Conservation (phyloP, 441 rosid species). For the Hura crepitans region DNA sequence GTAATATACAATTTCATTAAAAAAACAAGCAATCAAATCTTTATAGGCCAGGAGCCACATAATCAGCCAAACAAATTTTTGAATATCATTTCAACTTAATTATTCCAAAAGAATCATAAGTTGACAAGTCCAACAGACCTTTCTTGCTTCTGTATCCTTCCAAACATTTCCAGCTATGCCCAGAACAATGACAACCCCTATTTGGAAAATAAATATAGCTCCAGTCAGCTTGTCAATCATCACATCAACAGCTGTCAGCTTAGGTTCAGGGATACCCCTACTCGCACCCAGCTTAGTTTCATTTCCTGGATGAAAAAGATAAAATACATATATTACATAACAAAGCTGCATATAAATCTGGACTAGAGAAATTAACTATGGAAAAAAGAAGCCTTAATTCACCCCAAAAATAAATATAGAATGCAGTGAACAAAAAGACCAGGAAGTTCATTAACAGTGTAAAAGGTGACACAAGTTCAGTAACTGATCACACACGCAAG, state of each 20-base stretch:
- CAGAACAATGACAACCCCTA: conserved; percentile 89
- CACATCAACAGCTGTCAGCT: conserved; percentile 98
- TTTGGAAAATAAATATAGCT: conserved; percentile 96
- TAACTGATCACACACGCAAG: neutral
- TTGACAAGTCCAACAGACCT: conserved; percentile 46
- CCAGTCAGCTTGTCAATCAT: conserved; percentile 99
- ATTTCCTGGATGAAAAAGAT: conserved; percentile 50
- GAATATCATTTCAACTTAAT: conserved; percentile 4
- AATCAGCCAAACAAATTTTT: conserved; percentile 12
- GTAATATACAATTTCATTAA: neutral
- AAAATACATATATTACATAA: conserved; percentile 6
- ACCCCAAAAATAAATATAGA: neutral
- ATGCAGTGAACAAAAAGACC: conserved; percentile 3
- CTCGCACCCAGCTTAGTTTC: conserved; percentile 99
- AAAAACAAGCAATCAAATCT: neutral
- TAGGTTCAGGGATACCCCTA: conserved; percentile 94
- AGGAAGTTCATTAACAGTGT: neutral
- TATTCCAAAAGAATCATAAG: conserved; percentile 16
- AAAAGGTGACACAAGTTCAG: conserved; percentile 1
- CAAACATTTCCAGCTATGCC: conserved; percentile 97
- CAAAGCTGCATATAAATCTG: neutral
- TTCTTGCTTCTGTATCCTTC: conserved; percentile 98
- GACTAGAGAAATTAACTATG: neutral
- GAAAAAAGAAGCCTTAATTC: neutral
- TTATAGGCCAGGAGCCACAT: neutral